phyloP scores from a whole-genome alignment of 1,284 basidiomycete species.

The Puccinia triticina region DNA sequence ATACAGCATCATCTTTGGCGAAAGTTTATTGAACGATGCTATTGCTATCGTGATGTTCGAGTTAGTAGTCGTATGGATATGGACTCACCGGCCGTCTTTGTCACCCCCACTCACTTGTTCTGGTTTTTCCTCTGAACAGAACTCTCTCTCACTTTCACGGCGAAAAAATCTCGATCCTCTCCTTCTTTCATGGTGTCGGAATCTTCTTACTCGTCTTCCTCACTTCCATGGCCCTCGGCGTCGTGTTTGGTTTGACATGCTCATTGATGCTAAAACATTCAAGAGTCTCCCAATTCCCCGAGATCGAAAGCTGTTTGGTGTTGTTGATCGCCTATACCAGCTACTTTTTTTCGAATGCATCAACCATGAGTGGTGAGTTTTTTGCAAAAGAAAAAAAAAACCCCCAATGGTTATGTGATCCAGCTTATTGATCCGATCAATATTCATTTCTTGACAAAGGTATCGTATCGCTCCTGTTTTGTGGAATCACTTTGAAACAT shows the following conservation, averaged over 20 bases:
- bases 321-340: constrained; percentile 92
- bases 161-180: constrained; percentile 80
- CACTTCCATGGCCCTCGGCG: constrained; percentile 89
- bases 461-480: constrained; percentile 96
- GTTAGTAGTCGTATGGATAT: no score
- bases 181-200: constrained; percentile 90
- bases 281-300: constrained; percentile 79
- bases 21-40: constrained; percentile 95
- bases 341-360: constrained; percentile 97
- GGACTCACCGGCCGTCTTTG: background rate
- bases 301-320: constrained; percentile 91
- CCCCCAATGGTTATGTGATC: background rate
- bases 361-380: constrained; percentile 77
- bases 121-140: constrained; percentile 63
- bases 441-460: constrained; percentile 61
- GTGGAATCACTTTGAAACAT: constrained; percentile 98
- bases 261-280: constrained; percentile 95
- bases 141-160: constrained; percentile 90
- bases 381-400: background rate
- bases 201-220: constrained; percentile 95
- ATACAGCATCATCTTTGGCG: constrained; percentile 97
- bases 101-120: background rate
- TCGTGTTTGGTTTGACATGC: constrained; percentile 83
- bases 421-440: background rate
- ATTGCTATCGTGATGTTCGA: constrained; percentile 99